Evolutionary conservation across 1,284 basidiomycete genomes (phyloP).

Genomic region (Ganoderma lucidum): DNA sequence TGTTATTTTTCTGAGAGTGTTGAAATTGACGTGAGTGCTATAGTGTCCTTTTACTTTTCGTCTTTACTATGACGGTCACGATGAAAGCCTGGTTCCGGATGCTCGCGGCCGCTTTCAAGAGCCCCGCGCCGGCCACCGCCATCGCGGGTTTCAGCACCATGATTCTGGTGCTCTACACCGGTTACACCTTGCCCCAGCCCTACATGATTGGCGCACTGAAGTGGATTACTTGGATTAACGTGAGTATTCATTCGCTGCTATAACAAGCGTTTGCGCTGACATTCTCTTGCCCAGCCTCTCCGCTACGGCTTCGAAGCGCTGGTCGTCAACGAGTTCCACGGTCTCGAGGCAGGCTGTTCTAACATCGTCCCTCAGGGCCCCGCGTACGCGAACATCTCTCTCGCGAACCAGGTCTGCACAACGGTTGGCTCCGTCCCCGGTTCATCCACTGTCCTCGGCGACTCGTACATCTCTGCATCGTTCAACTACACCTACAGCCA

Average conservation of each 20-base stretch:
- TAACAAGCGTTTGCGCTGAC: slow-evolving; percentile 6
- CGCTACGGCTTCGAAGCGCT: slow-evolving; percentile 61
- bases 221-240: slow-evolving; percentile 73
- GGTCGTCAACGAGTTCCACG: slow-evolving; percentile 65
- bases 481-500: slow-evolving; percentile 70
- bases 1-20: not conserved
- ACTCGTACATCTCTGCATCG: slow-evolving; percentile 61
- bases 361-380: slow-evolving; percentile 54
- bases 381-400: slow-evolving; percentile 59
- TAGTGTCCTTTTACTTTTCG: slow-evolving; percentile 62
- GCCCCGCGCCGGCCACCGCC: slow-evolving; percentile 64
- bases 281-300: slow-evolving; percentile 45
- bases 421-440: slow-evolving; percentile 62
- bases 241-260: slow-evolving; percentile 41
- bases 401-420: slow-evolving; percentile 68
- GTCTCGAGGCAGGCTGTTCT: slow-evolving; percentile 50
- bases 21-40: not conserved
- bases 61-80: slow-evolving; percentile 58
- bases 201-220: slow-evolving; percentile 69
- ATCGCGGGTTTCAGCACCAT: slow-evolving; percentile 64
- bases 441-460: slow-evolving; percentile 54
- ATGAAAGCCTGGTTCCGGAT: slow-evolving; percentile 72
- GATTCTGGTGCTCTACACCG: slow-evolving; percentile 55
- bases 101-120: slow-evolving; percentile 61
- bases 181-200: slow-evolving; percentile 58